phyloP scores from a whole-genome alignment of 257 asterid species.

The Salvia splendens region DNA sequence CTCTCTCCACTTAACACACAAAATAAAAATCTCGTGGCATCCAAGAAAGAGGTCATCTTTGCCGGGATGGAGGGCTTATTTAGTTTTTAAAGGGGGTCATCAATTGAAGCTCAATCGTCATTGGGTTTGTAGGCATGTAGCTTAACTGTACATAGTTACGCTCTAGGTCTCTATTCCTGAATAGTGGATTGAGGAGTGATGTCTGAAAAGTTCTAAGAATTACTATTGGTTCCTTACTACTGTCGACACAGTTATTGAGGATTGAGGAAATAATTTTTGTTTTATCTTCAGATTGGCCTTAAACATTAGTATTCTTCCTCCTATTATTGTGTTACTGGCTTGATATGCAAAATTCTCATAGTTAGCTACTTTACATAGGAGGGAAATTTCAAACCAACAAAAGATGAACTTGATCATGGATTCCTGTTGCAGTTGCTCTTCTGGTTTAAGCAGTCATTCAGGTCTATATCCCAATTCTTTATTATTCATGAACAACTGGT shows the following conservation, averaged over 20 bases:
- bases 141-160: background rate
- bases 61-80: too few species aligned
- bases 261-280: conserved; percentile 24
- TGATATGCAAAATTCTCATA: conserved; percentile 31
- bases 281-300: conserved; percentile 11
- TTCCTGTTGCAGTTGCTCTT: conserved; percentile 91
- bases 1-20: too few species aligned
- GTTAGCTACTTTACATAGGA: conserved; percentile 53
- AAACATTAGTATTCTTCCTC: conserved; percentile 1
- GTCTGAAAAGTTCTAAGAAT: conserved; percentile 5
- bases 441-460: conserved; percentile 98
- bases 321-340: conserved; percentile 13
- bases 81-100: background rate
- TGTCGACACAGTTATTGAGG: conserved; percentile 1
- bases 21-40: too few species aligned
- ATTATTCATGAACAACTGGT: conserved; percentile 23
- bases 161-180: background rate
- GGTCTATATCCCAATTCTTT: conserved; percentile 43
- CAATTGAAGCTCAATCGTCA: background rate
- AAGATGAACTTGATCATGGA: conserved; percentile 76
- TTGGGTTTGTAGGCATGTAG: background rate
- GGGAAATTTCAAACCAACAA: conserved; percentile 73
- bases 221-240: background rate
- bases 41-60: too few species aligned
- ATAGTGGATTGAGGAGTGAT: background rate